These are phyloP conservation scores for Xanthoconium separans DNA, from an alignment of 1,284 basidiomycete species.

Conservation along the genomic window DNA sequence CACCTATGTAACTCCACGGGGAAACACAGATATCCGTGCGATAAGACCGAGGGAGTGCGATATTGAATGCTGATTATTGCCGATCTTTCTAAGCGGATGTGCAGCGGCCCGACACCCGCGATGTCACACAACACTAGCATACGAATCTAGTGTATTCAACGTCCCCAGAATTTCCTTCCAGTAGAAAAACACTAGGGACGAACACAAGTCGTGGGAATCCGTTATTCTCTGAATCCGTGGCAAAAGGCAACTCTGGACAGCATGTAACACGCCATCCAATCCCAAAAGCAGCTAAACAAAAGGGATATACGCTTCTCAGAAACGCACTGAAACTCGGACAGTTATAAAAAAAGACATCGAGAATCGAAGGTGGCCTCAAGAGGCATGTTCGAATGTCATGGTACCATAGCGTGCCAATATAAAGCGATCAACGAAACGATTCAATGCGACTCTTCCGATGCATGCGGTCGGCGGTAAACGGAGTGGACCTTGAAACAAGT, in stretches of 20 bases:
- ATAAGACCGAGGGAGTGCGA: too few species aligned
- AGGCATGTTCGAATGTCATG: not conserved
- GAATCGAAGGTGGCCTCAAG: not conserved
- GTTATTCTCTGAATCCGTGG: not conserved
- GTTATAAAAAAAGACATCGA: not conserved
- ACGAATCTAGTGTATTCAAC: not conserved
- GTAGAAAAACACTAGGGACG: not conserved
- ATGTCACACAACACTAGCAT: not conserved
- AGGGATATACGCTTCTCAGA: not conserved
- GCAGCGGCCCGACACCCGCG: too few species aligned
- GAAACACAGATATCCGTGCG: too few species aligned
- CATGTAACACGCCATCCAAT: not conserved
- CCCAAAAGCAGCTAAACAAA: not conserved
- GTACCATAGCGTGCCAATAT: not conserved
- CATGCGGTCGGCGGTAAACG: not conserved
- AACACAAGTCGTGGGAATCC: not conserved
- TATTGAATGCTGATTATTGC: too few species aligned
- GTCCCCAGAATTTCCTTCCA: not conserved
- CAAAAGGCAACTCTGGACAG: not conserved
- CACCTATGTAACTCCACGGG: too few species aligned
- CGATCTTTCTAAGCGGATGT: not conserved
- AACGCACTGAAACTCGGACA: too few species aligned
- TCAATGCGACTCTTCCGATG: conserved; percentile 9
- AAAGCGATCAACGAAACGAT: conserved; percentile 3
- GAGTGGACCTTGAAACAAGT: conserved; percentile 3